A percentile compares a stretch with the other conserved stretches of the same genome.
Evolutionary conservation across 139 green algal genomes (phyloP).

Genomic region (Pycnococcus provasolii): DNA sequence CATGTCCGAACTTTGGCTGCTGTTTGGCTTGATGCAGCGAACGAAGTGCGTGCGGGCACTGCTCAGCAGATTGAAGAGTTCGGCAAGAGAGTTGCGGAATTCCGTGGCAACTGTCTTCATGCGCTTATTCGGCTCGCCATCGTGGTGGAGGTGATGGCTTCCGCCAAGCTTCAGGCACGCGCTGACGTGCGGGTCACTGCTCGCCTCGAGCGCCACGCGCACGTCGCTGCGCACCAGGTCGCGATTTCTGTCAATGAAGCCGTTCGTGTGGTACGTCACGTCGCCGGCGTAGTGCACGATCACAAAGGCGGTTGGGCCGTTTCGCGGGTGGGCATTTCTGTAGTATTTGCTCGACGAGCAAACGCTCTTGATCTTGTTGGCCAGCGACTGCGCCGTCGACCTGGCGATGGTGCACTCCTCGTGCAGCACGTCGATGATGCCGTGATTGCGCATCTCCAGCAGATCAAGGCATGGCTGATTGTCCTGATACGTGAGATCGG

Average conservation of each 20-base stretch:
- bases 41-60: slow-evolving; percentile 2
- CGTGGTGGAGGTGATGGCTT: no score
- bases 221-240: slow-evolving; percentile 11
- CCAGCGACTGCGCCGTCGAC: neutral
- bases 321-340: slow-evolving; percentile 1
- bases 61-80: slow-evolving; percentile 12
- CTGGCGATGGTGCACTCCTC: neutral
- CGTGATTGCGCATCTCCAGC: neutral
- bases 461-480: neutral
- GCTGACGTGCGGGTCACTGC: no score
- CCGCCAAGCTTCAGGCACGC: no score
- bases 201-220: no score
- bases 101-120: no score
- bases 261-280: slow-evolving; percentile 13
- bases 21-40: slow-evolving; percentile 16
- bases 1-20: slow-evolving; percentile 2
- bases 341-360: slow-evolving; percentile 2
- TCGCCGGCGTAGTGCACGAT: slow-evolving; percentile 12
- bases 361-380: slow-evolving; percentile 2
- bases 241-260: slow-evolving; percentile 16
- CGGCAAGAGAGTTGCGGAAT: neutral
- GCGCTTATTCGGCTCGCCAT: no score
- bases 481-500: neutral
- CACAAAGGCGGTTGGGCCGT: neutral
- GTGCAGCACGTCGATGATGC: slow-evolving; percentile 3